phyloP scores from a whole-genome alignment of 106 monocot genomes.

The Apostasia shenzhenica region DNA sequence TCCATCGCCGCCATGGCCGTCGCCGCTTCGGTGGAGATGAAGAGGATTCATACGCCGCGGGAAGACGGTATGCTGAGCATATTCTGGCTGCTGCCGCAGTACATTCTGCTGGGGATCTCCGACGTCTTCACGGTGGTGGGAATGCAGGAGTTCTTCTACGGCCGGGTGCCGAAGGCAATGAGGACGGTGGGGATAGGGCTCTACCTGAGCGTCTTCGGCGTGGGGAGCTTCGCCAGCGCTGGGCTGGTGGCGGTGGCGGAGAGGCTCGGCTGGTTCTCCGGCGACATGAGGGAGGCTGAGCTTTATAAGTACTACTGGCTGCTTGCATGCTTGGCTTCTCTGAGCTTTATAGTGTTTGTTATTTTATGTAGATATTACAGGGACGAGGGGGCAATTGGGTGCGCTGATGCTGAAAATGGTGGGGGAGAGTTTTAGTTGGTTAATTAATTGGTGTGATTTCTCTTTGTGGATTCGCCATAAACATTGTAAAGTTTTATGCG shows the following conservation, averaged over 20 bases:
- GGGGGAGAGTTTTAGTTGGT: too few relatives aligned
- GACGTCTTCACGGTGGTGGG: conserved; percentile 89
- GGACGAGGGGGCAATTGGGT: neutral
- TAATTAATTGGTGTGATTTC: too few relatives aligned
- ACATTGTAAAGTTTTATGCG: too few relatives aligned
- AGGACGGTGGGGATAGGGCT: conserved; percentile 81
- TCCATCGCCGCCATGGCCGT: conserved; percentile 70
- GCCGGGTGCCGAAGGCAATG: conserved; percentile 62
- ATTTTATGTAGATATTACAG: conserved; percentile 38
- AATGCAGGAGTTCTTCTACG: conserved; percentile 97
- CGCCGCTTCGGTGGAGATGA: conserved; percentile 54
- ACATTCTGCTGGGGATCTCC: conserved; percentile 71
- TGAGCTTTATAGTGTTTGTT: conserved; percentile 63
- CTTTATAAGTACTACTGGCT: conserved; percentile 89
- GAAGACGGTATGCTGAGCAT: conserved; percentile 25
- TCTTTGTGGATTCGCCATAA: too few relatives aligned
- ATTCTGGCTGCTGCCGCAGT: conserved; percentile 90
- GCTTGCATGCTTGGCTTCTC: conserved; percentile 44
- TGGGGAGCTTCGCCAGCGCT: conserved; percentile 72
- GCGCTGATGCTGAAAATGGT: neutral
- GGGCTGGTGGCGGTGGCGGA: conserved; percentile 57
- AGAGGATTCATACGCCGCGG: conserved; percentile 20
- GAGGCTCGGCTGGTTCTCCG: conserved; percentile 66
- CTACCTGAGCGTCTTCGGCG: conserved; percentile 83
- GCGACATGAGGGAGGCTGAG: conserved; percentile 51